Evolutionary conservation across 2,329 filamentous ascomycete genomes (phyloP).

Genomic region (Ceratocystis colombiana): DNA sequence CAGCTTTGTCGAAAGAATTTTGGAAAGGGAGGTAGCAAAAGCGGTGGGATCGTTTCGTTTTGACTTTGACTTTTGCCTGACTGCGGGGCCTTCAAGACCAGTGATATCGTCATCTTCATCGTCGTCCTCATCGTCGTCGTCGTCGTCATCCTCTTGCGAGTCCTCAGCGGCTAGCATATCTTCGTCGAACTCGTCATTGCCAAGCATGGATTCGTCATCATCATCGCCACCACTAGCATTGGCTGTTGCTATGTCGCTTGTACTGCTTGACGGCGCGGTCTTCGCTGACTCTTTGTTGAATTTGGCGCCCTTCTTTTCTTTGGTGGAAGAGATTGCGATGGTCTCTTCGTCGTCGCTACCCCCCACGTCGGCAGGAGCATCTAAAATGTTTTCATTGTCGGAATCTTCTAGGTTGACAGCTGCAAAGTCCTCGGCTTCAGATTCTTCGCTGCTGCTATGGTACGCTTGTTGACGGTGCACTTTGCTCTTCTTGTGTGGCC

Average conservation of each 20-base stretch:
- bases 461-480: constrained; percentile 38
- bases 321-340: constrained; percentile 29
- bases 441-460: constrained; percentile 44
- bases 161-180: constrained; percentile 29
- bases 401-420: constrained; percentile 48
- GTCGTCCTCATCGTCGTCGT: constrained; percentile 29
- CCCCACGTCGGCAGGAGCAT: constrained; percentile 41
- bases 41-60: constrained; percentile 89
- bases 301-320: constrained; percentile 26
- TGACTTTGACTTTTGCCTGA: constrained; percentile 41
- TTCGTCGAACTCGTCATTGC: constrained; percentile 33
- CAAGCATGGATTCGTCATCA: constrained; percentile 26
- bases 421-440: constrained; percentile 37
- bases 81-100: constrained; percentile 32
- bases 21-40: constrained; percentile 86
- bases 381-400: constrained; percentile 49
- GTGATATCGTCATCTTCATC: constrained; percentile 37
- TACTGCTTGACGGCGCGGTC: constrained; percentile 28
- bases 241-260: constrained; percentile 29
- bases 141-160: constrained; percentile 28
- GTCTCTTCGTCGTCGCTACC: constrained; percentile 34
- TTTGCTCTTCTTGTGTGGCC: constrained; percentile 40
- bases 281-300: constrained; percentile 26
- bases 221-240: constrained; percentile 26
- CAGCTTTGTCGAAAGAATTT: constrained; percentile 84